phyloP scores from a whole-genome alignment of 352 stramenopile species.

The Phytophthora podocarpi region DNA sequence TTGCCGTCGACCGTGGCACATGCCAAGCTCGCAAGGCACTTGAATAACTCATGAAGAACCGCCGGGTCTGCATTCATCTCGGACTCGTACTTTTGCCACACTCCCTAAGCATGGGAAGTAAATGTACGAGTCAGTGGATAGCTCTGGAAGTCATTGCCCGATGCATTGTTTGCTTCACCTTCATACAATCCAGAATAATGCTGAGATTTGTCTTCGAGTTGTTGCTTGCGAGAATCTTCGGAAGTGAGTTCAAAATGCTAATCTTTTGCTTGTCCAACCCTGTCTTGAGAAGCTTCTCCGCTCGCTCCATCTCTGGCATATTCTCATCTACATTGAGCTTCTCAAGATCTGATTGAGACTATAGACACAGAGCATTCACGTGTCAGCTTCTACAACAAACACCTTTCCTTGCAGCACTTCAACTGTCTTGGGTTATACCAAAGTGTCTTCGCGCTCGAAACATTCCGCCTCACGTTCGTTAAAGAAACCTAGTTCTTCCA shows the following conservation, averaged over 20 bases:
- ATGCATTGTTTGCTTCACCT: conserved; percentile 39
- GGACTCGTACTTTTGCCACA: conserved; percentile 74
- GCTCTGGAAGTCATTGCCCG: not conserved
- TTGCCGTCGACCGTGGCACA: conserved; percentile 76
- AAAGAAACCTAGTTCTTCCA: conserved; percentile 86
- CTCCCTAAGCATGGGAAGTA: conserved; percentile 26
- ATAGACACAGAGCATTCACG: not conserved
- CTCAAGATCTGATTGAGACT: conserved; percentile 84
- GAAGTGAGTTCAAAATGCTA: conserved; percentile 68
- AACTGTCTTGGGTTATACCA: too few relatives aligned
- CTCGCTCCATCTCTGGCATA: conserved; percentile 79
- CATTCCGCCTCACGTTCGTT: conserved; percentile 86
- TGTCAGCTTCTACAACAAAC: not conserved
- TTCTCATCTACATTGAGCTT: conserved; percentile 89
- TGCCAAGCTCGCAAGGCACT: conserved; percentile 55
- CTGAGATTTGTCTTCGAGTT: conserved; percentile 76
- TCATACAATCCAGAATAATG: conserved; percentile 74
- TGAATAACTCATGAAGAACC: conserved; percentile 69
- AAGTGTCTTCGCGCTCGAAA: conserved; percentile 80
- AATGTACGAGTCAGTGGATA: not conserved
- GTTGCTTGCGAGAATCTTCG: conserved; percentile 74
- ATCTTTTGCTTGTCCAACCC: conserved; percentile 85
- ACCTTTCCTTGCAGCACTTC: not conserved
- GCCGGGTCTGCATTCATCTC: conserved; percentile 48
- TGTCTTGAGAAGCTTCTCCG: conserved; percentile 76